These are phyloP conservation scores for Trichophyton benhamiae DNA, from an alignment of 2,329 filamentous ascomycete species.

Conservation along the genomic window DNA sequence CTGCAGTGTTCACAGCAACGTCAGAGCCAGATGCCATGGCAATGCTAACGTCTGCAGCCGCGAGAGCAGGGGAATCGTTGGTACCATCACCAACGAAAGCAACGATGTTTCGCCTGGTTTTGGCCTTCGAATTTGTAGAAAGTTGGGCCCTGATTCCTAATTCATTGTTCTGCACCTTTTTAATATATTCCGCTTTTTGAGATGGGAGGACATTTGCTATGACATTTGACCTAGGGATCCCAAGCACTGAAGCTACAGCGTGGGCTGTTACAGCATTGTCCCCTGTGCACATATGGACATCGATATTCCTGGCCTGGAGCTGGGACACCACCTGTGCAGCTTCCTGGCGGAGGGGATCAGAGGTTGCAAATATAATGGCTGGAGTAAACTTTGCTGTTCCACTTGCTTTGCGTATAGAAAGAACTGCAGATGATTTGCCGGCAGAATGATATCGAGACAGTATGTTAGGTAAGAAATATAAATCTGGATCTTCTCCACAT, in stretches of 20 bases:
- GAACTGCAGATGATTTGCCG: conserved; percentile 35
- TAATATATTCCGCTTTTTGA: conserved; percentile 54
- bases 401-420: conserved; percentile 26
- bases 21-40: conserved; percentile 71
- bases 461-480: conserved; percentile 23
- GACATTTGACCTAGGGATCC: conserved; percentile 61
- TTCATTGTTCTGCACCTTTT: conserved; percentile 34
- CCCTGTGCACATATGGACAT: conserved; percentile 85
- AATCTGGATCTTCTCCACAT: conserved; percentile 20
- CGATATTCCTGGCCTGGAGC: conserved; percentile 53
- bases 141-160: conserved; percentile 16
- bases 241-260: conserved; percentile 63
- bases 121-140: not conserved
- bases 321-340: conserved; percentile 51
- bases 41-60: conserved; percentile 70
- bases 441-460: conserved; percentile 30
- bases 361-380: conserved; percentile 58
- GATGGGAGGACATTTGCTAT: conserved; percentile 78
- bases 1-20: conserved; percentile 67
- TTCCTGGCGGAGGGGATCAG: conserved; percentile 69
- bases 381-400: conserved; percentile 32
- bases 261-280: conserved; percentile 77
- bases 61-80: conserved; percentile 72
- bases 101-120: conserved; percentile 36
- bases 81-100: conserved; percentile 82